Conservation (phyloP, 2,329 filamentous ascomycete genomes). For the Colletotrichum euphorbiae region DNA sequence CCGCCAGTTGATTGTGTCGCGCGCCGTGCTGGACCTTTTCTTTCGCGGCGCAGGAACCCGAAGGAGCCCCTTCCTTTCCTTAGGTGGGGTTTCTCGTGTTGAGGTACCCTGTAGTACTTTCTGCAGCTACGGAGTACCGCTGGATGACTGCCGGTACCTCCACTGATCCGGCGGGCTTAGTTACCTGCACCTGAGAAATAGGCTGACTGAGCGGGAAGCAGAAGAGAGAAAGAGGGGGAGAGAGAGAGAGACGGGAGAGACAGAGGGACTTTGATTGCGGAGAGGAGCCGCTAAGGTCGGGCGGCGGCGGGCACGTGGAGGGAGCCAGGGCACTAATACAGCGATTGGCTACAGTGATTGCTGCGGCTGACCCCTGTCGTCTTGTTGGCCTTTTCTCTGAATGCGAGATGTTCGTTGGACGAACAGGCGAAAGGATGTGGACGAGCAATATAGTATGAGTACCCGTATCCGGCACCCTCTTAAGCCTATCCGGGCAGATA, state of each 20-base stretch:
- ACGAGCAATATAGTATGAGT: too few species aligned
- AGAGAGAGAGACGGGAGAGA: too few species aligned
- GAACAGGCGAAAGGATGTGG: neutral
- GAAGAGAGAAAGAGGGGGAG: too few species aligned
- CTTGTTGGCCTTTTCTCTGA: neutral
- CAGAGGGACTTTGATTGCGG: neutral
- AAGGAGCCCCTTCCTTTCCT: conserved; percentile 15
- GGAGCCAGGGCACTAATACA: conserved; percentile 1
- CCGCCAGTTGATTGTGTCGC: neutral
- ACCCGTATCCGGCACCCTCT: too few species aligned
- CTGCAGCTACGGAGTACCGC: neutral
- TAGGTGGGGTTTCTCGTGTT: conserved; percentile 13
- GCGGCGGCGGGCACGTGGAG: conserved; percentile 28
- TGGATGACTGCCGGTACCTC: too few species aligned
- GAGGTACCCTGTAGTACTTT: conserved; percentile 2
- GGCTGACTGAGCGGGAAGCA: conserved; percentile 11
- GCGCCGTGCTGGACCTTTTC: conserved; percentile 1
- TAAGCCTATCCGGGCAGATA: too few species aligned
- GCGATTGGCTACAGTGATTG: neutral
- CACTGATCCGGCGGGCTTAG: neutral
- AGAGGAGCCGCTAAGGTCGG: conserved; percentile 23
- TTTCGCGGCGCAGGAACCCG: conserved; percentile 19
- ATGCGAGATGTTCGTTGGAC: conserved; percentile 3
- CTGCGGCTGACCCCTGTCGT: conserved; percentile 1
- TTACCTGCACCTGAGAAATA: conserved; percentile 4